Conservation (phyloP, 2,329 filamentous ascomycete species). For the Tolypocladium ophioglossoides region DNA sequence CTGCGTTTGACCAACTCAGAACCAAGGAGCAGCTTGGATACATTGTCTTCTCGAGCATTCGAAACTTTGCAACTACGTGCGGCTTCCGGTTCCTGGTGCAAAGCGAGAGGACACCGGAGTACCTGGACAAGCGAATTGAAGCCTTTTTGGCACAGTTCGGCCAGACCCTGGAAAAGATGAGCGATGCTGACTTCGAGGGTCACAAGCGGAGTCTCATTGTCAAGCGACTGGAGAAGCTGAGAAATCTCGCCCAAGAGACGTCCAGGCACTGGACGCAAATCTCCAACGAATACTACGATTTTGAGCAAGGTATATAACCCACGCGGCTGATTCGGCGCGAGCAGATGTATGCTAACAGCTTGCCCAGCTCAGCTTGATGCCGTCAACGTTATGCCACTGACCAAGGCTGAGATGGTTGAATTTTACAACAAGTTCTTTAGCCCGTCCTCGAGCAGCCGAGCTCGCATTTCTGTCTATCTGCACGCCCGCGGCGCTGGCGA, state of each 20-base stretch:
- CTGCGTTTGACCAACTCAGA: conserved; percentile 84
- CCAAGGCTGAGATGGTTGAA: conserved; percentile 66
- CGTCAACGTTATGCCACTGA: conserved; percentile 59
- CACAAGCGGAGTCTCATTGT: conserved; percentile 86
- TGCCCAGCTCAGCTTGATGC: conserved; percentile 62
- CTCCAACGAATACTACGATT: conserved; percentile 78
- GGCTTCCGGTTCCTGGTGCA: conserved; percentile 88
- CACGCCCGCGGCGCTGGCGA: conserved; percentile 54
- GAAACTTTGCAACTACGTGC: conserved; percentile 63
- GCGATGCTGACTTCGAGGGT: conserved; percentile 72
- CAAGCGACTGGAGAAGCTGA: conserved; percentile 79
- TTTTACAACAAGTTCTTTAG: conserved; percentile 72
- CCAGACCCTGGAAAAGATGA: conserved; percentile 61
- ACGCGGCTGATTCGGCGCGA: not conserved
- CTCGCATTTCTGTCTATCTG: conserved; percentile 80
- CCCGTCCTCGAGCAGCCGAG: conserved; percentile 59
- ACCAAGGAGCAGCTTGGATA: conserved; percentile 98
- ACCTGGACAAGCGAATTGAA: conserved; percentile 81
- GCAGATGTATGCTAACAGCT: not conserved
- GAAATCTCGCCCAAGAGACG: conserved; percentile 82
- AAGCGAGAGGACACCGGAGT: conserved; percentile 75
- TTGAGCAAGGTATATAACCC: conserved; percentile 59
- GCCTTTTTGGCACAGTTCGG: conserved; percentile 64
- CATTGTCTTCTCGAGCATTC: conserved; percentile 77
- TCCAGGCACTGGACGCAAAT: conserved; percentile 79